Evolutionary conservation across 2,329 filamentous ascomycete species (phyloP).

Genomic region (Stemphylium beticola): DNA sequence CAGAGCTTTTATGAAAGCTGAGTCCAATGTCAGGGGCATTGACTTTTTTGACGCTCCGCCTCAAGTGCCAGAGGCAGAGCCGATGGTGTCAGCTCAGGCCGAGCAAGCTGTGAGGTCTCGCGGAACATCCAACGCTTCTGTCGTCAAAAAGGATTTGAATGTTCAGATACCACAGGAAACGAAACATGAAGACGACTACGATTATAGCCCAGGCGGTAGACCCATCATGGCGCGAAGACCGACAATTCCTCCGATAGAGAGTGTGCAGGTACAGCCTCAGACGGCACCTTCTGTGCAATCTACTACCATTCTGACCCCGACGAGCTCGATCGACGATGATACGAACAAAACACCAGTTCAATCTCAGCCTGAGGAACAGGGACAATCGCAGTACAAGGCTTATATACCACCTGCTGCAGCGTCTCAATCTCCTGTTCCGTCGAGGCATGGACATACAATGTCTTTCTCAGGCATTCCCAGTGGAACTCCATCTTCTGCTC

Average conservation of each 20-base stretch:
- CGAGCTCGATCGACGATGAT: slow-evolving; percentile 43
- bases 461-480: slow-evolving; percentile 23
- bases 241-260: slow-evolving; percentile 21
- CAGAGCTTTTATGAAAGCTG: slow-evolving; percentile 53
- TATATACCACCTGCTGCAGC: slow-evolving; percentile 36
- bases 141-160: slow-evolving; percentile 23
- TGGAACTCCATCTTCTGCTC: slow-evolving; percentile 8
- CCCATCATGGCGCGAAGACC: slow-evolving; percentile 50
- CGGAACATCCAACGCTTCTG: slow-evolving; percentile 12
- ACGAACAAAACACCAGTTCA: slow-evolving; percentile 42
- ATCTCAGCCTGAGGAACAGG: slow-evolving; percentile 34
- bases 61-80: slow-evolving; percentile 12
- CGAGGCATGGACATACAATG: slow-evolving; percentile 33
- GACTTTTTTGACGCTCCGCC: slow-evolving; percentile 48
- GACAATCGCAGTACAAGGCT: slow-evolving; percentile 40
- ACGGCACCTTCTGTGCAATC: slow-evolving; percentile 33
- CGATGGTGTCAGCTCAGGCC: slow-evolving; percentile 1
- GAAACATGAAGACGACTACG: slow-evolving; percentile 30
- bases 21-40: slow-evolving; percentile 49
- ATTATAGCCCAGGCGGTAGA: slow-evolving; percentile 62
- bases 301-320: slow-evolving; percentile 42
- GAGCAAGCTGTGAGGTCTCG: slow-evolving; percentile 5
- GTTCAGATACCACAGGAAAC: slow-evolving; percentile 22
- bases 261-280: slow-evolving; percentile 18
- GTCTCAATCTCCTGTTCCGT: slow-evolving; percentile 14